These are phyloP conservation scores for Hura crepitans DNA, from an alignment of 441 rosid species.

Conservation along the genomic window DNA sequence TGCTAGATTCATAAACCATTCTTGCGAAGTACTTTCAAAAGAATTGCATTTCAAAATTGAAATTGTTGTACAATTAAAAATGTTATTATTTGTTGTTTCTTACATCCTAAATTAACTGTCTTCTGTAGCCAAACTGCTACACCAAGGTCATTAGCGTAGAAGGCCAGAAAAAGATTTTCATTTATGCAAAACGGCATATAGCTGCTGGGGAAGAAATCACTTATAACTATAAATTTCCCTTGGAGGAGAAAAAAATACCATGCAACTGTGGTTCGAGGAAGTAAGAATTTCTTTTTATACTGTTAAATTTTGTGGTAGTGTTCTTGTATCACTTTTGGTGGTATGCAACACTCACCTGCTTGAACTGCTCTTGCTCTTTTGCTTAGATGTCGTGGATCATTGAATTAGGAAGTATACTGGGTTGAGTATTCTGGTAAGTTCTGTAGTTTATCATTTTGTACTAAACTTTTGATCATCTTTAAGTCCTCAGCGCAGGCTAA, in stretches of 20 bases:
- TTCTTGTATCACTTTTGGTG: conserved; percentile 5
- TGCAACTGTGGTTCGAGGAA: conserved; percentile 93
- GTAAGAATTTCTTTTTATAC: conserved; percentile 42
- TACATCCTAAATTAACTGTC: conserved; percentile 23
- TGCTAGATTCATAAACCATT: conserved; percentile 98
- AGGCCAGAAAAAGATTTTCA: conserved; percentile 89
- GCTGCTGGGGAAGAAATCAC: conserved; percentile 88
- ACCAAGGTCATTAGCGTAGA: conserved; percentile 94
- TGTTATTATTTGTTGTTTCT: conserved; percentile 22
- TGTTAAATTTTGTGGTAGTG: conserved; percentile 12
- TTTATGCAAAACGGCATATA: conserved; percentile 90
- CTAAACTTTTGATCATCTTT: conserved; percentile 4
- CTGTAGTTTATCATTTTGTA: conserved; percentile 18
- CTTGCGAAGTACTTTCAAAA: conserved; percentile 70
- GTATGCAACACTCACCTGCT: background rate
- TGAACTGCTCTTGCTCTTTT: conserved; percentile 19
- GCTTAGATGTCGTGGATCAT: conserved; percentile 89
- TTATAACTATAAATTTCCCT: conserved; percentile 94
- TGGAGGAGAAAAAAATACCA: conserved; percentile 94
- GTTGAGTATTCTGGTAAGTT: conserved; percentile 30
- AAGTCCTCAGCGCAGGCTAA: conserved; percentile 1
- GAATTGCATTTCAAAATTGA: conserved; percentile 10
- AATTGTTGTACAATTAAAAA: conserved; percentile 24
- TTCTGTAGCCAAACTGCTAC: conserved; percentile 92
- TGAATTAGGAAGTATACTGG: conserved; percentile 51